These are phyloP conservation scores for Ophiostoma perfectum DNA, from an alignment of 2,329 filamentous ascomycete genomes.

Conservation along the genomic window DNA sequence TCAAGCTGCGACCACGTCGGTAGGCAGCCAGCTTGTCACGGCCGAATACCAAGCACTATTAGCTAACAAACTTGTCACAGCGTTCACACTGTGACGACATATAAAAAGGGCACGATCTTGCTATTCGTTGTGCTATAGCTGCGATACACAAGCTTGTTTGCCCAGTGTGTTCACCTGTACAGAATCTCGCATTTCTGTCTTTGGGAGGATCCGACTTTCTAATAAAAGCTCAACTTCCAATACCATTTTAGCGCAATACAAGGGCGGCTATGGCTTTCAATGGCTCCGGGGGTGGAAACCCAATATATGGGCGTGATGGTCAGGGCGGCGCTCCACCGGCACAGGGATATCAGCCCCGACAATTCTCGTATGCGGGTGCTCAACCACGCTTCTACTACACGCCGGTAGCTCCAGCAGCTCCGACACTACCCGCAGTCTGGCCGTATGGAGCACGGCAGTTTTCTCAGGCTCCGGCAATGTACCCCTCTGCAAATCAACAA, in stretches of 20 bases:
- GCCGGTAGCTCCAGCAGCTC: not conserved
- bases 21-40: not conserved
- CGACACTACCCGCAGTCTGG: not conserved
- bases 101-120: no score
- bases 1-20: not conserved
- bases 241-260: not conserved
- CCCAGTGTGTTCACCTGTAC: no score
- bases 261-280: constrained; percentile 19
- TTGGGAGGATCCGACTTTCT: no score
- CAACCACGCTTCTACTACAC: not conserved
- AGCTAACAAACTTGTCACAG: not conserved
- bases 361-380: not conserved
- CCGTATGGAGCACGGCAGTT: not conserved
- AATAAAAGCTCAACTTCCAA: no score
- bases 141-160: no score
- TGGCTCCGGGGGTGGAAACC: constrained; percentile 25
- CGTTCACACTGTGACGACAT: no score
- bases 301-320: constrained; percentile 27
- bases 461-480: not conserved
- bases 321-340: not conserved
- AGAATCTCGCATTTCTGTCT: no score
- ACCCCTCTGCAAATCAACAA: not conserved
- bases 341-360: not conserved
- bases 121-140: no score
- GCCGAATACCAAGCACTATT: not conserved